A percentile compares a stretch with the other conserved stretches of the same genome.
These are phyloP conservation scores for Aspergillus neotritici DNA, from an alignment of 2,329 filamentous ascomycete genomes.

Conservation along the genomic window DNA sequence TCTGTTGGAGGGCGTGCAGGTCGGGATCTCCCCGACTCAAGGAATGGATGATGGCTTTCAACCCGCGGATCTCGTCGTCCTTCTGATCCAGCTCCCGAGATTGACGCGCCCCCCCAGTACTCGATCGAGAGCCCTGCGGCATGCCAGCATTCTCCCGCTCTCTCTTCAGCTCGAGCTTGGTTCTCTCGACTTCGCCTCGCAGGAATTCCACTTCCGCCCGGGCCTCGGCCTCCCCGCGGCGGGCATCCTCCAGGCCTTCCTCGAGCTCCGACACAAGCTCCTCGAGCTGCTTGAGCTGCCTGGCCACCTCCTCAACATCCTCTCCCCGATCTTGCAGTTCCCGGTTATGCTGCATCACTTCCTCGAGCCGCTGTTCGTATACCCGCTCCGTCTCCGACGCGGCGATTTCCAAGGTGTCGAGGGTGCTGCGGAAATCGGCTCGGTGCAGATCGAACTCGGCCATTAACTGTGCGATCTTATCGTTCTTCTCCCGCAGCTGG, in stretches of 20 bases:
- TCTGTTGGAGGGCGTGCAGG: slow-evolving; percentile 24
- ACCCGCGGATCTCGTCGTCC: slow-evolving; percentile 91
- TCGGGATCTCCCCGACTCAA: slow-evolving; percentile 61
- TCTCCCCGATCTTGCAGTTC: slow-evolving; percentile 77
- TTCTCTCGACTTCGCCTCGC: slow-evolving; percentile 87
- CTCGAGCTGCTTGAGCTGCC: slow-evolving; percentile 89
- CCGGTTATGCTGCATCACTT: slow-evolving; percentile 70
- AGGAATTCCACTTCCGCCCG: slow-evolving; percentile 94
- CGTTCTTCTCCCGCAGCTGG: slow-evolving; percentile 89
- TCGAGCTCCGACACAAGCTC: slow-evolving; percentile 95
- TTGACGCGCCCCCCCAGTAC: slow-evolving; percentile 38
- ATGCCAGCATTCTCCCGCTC: slow-evolving; percentile 77
- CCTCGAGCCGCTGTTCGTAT: slow-evolving; percentile 62
- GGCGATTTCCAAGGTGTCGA: slow-evolving; percentile 92
- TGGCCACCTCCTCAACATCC: slow-evolving; percentile 85
- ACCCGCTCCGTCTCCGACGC: slow-evolving; percentile 91
- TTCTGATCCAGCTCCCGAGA: slow-evolving; percentile 83
- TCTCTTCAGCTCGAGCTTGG: slow-evolving; percentile 76
- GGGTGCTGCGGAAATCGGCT: slow-evolving; percentile 92
- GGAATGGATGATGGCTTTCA: slow-evolving; percentile 97
- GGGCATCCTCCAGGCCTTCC: slow-evolving; percentile 90
- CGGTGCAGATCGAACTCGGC: slow-evolving; percentile 91
- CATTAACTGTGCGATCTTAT: slow-evolving; percentile 88
- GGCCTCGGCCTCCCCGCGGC: slow-evolving; percentile 90
- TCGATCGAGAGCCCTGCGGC: slow-evolving; percentile 49